Base-by-base conservation (phyloP, 1,284 basidiomycete species). In the Polyporus tsugae region DNA sequence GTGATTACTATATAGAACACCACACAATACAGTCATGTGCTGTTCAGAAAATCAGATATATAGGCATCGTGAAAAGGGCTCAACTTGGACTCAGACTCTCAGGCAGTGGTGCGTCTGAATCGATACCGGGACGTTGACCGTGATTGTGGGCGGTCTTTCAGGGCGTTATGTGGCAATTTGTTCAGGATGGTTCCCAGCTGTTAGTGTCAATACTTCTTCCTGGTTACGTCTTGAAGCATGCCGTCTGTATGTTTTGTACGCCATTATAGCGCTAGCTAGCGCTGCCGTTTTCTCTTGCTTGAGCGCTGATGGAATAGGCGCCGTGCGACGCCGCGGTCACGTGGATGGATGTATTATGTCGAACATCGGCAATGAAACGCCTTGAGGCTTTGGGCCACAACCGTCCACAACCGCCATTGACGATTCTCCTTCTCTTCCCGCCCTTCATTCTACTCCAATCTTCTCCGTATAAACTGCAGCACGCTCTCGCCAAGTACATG, bases 271-370 rank as follows among this genome's bases (percentile, higher is more conserved):
- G n/a, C n/a, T n/a, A n/a, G n/a, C n/a, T n/a, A n/a, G n/a, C n/a
- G n/a, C 29, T 29, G 29, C 29, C 46, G 22, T 22, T n/a, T 15
- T 6, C 19, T 3, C 29, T 4, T 6, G 6, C 52, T 53, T 29
- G 13, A 53, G 25, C 13, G 29, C 11, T 6, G 29, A 13, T 38
- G 6, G 19, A 2, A n/a, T n/a, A 36, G 33, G 35, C 35, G 33
- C 38, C 35, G 25, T 36, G 53, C 52, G 65, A 70, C 68, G 39
- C 66, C 68, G 60, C 71, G 71, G 42, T 72, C 71, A 72, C 68
- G 68, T 72, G 71, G 6, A 4, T 1, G 0, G 9, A 42, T 38
- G 38, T 62, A 52, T 65, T 41, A 25, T 49, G 46, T 49, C 46
- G 67, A 71, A 71, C 70, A 61, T 62, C 44, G 19, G 53, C 63